These are phyloP conservation scores for Epichloe bromicola DNA, from an alignment of 2,329 filamentous ascomycete genomes.

Conservation along the genomic window DNA sequence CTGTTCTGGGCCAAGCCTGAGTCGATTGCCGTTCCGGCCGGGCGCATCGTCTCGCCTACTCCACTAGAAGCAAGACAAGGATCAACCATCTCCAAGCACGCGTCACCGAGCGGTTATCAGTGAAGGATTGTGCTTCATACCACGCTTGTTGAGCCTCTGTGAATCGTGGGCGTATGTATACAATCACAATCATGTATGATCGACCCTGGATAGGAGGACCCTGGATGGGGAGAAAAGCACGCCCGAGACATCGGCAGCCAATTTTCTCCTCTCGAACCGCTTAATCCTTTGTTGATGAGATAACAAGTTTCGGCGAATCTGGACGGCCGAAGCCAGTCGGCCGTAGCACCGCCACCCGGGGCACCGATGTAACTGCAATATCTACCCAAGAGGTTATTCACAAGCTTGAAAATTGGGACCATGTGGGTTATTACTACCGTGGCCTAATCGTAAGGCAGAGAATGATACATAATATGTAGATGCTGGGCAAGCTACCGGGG, in stretches of 20 bases:
- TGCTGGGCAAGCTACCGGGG: no score
- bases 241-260: not conserved
- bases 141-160: not conserved
- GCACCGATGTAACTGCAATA: no score
- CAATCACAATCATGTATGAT: not conserved
- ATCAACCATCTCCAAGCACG: not conserved
- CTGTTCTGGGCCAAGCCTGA: not conserved
- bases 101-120: not conserved
- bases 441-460: no score
- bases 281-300: not conserved
- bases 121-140: not conserved
- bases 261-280: not conserved
- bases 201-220: not conserved
- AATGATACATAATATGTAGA: no score
- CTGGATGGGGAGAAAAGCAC: not conserved
- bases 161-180: not conserved
- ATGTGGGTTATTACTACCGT: no score
- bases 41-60: not conserved
- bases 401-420: no score
- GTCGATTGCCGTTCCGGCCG: not conserved
- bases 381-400: no score
- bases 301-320: not conserved
- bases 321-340: not conserved
- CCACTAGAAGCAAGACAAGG: not conserved
- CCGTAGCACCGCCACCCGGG: not conserved